Base-by-base conservation (phyloP, 176 grass and related monocot species). In the Miscanthus lutarioriparius region DNA sequence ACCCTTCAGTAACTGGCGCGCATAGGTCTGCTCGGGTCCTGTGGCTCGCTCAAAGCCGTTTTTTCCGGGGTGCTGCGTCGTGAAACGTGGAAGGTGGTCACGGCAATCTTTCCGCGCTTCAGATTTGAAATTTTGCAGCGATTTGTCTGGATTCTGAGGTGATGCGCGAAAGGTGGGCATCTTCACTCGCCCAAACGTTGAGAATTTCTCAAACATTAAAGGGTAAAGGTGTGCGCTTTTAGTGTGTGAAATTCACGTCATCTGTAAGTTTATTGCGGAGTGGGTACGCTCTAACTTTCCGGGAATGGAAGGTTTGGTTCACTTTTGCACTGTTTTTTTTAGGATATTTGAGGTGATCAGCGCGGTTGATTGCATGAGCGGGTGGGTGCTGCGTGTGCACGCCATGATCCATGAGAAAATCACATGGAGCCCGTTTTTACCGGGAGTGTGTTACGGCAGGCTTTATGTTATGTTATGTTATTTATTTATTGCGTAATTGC, bases 101-200 rank as follows among this genome's bases (percentile, higher is more conserved):
- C 48, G 36, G 9, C 33, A 19, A 74, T 26, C 56, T 26, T 59
- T 43, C 66, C 43, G 59, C 20, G 78, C 43, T 35, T 41, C 65
- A 12, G 84, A 86, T 90, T 80, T 65, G 27, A 9, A 47, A 5
- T 1, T 20, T 10, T 14, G 65, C 65, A 5, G 66, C 11, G 70
- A 58, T 58, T 11, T 14, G 19, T 17, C 20, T 22, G 54, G 20
- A 1, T 54, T 59, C 35, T 17, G 25, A 23, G 88, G 37, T 51
- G 83, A 77, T 72, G 78, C 64, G 54, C 41, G 43, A 63, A 90
- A 86, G 83, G 54, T 90, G 83, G 83, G 72, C 22, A 35, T 36
- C n/a, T 36, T 45, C 7, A 27, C 16, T 12, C 66, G 11, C 67
- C 37, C 43, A 58, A 2, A 49, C 77, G n/a, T 44, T 51, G 49